phyloP scores from a whole-genome alignment of 805 yeast species.

The Jamesozyma gamospora region DNA sequence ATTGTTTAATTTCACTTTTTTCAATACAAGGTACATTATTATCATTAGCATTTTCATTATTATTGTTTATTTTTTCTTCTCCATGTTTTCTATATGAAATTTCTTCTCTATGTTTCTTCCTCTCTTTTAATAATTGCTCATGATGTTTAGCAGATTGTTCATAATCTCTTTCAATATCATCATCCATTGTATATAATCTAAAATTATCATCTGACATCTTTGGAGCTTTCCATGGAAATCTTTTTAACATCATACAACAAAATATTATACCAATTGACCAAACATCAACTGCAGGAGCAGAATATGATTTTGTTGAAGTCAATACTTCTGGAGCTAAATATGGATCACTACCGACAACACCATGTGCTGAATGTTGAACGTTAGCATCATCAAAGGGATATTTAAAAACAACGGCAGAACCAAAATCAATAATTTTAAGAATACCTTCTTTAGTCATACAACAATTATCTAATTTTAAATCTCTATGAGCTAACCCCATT shows the following conservation, averaged over 20 bases:
- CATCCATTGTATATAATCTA: conserved; percentile 51
- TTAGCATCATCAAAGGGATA: conserved; percentile 58
- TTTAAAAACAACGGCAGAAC: conserved; percentile 72
- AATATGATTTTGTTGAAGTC: conserved; percentile 41
- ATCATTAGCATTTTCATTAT: background rate
- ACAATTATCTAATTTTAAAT: conserved; percentile 74
- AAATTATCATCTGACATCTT: conserved; percentile 55
- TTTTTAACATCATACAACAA: conserved; percentile 76
- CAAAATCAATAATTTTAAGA: conserved; percentile 71
- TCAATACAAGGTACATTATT: background rate
- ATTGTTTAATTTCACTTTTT: background rate
- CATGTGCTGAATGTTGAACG: conserved; percentile 45
- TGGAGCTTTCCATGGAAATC: conserved; percentile 86
- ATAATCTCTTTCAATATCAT: conserved; percentile 73
- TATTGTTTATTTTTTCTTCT: background rate
- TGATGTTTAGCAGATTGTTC: conserved; percentile 62
- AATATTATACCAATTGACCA: conserved; percentile 81
- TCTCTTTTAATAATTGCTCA: conserved; percentile 48
- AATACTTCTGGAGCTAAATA: conserved; percentile 79
- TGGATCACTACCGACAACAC: conserved; percentile 80
- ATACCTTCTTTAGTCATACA: conserved; percentile 67
- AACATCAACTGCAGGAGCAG: conserved; percentile 69
- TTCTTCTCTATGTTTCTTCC: conserved; percentile 18
- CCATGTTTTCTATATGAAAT: no score
- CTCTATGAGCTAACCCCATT: conserved; percentile 75